Evolutionary conservation across 805 yeast species (phyloP), one percentile per base, ranked within the genome.

Genomic region (Wickerhamomyces xylosicus): DNA sequence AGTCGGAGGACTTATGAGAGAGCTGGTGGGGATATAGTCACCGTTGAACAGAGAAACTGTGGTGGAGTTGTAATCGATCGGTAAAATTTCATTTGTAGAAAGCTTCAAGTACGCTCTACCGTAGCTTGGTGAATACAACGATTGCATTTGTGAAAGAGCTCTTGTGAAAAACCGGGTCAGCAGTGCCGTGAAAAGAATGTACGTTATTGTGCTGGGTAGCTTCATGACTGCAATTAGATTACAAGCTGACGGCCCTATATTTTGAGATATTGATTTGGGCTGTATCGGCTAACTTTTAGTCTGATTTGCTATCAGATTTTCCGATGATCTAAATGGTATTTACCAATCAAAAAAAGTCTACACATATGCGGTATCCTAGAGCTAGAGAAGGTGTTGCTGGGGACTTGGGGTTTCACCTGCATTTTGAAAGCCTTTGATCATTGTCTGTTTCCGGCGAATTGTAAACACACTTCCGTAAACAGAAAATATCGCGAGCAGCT

Each of bases 51-150:
- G 34, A 2, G 40, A 17, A 2, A 29, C 25, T n/a, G 37, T 5
- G 15, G 21, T 38, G 3, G 40, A 19, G 4, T 35, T 14, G 27
- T 42, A 39, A 33, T 45, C 41, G 18, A 52, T 37, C 10, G 33
- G 37, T 13, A 52, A 6, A 3, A 52, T 34, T 4, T 49, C 55
- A 29, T 52, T 44, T 5, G 46, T 49, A 5, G 46, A 31, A 4
- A 52, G 45, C 19, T 41, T 48, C 33, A 52, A 38, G 29, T 43
- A 52, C 0, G 54, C 49, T n/a, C 33, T 42, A 13, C 37, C 34
- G 6, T 41, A 35, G 1, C 20, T 5, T 18, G 50, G 54, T 2
- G 53, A 45, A 19, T 49, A 41, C 0, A 51, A 35, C 0, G 55
- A 39, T 33, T 45, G 49, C 57, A 31, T 31, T 11, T 31, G 33